These are phyloP conservation scores for Microdochium paspali DNA, from an alignment of 2,329 filamentous ascomycete species.

Conservation along the genomic window DNA sequence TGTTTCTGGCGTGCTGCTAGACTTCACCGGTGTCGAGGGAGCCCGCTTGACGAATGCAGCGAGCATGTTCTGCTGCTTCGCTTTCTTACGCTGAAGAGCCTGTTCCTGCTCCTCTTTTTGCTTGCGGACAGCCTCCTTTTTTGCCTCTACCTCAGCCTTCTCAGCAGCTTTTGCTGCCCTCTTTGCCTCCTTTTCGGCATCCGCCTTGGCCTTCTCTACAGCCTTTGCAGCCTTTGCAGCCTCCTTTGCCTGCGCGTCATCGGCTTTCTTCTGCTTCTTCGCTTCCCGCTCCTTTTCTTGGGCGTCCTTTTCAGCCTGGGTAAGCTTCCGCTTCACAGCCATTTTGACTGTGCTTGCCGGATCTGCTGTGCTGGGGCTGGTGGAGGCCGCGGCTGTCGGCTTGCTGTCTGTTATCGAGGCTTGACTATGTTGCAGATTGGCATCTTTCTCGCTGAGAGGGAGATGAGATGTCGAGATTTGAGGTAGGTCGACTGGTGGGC, in stretches of 20 bases:
- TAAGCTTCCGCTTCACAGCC: conserved; percentile 11
- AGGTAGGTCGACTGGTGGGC: not conserved
- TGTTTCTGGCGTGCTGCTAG: not conserved
- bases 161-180: conserved; percentile 19
- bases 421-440: not conserved
- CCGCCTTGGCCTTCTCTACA: conserved; percentile 38
- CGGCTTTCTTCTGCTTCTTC: conserved; percentile 39
- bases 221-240: conserved; percentile 22
- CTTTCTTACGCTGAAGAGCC: conserved; percentile 31
- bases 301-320: conserved; percentile 21
- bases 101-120: conserved; percentile 14
- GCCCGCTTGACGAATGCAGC: conserved; percentile 13
- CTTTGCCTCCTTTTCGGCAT: conserved; percentile 34
- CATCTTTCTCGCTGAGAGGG: not conserved
- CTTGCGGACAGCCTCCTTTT: conserved; percentile 6
- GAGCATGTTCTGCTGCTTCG: conserved; percentile 24
- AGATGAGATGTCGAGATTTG: not conserved
- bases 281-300: conserved; percentile 29
- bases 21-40: conserved; percentile 13
- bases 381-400: conserved; percentile 4
- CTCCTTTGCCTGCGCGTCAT: conserved; percentile 25
- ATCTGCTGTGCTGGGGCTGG: conserved; percentile 28
- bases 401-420: conserved; percentile 17
- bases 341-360: conserved; percentile 17
- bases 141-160: conserved; percentile 11